Evolutionary conservation across 805 yeast genomes (phyloP).

Genomic region (Starmerella roubikii): DNA sequence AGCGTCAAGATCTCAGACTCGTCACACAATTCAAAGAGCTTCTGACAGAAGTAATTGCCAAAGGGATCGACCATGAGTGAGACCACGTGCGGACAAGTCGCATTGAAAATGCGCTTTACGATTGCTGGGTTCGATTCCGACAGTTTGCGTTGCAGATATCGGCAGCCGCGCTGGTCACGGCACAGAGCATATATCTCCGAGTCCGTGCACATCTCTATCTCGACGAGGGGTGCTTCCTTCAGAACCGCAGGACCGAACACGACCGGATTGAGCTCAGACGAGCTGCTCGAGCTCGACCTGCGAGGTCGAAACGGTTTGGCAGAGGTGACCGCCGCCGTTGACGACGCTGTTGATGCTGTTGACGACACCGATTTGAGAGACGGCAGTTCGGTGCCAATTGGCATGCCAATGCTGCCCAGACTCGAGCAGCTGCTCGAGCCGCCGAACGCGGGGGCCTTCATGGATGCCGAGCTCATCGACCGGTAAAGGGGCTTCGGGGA

Average conservation of each 20-base stretch:
- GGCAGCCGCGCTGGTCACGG: constrained; percentile 93
- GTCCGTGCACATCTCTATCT: constrained; percentile 5
- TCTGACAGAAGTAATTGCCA: constrained; percentile 93
- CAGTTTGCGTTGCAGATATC: constrained; percentile 78
- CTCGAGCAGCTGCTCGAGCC: not conserved
- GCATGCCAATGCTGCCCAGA: not conserved
- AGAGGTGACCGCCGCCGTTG: too few relatives aligned
- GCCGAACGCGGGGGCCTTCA: not conserved
- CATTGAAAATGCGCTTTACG: constrained; percentile 51
- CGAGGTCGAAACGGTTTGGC: constrained; percentile 2
- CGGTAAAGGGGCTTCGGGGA: too few relatives aligned
- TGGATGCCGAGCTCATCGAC: constrained; percentile 1
- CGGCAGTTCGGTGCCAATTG: not conserved
- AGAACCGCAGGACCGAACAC: not conserved
- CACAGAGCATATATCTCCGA: constrained; percentile 66
- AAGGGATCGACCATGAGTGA: constrained; percentile 90
- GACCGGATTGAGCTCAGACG: constrained; percentile 3
- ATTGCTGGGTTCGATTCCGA: constrained; percentile 34
- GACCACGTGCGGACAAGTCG: constrained; percentile 60
- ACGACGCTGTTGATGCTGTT: not conserved
- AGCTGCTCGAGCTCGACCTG: constrained; percentile 12
- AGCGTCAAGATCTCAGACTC: constrained; percentile 55
- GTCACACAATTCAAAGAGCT: constrained; percentile 63
- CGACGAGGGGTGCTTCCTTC: not conserved
- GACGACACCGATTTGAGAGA: not conserved